Evolutionary conservation across 1,284 basidiomycete species (phyloP).

Genomic region (Tilletiopsis washingtonensis): DNA sequence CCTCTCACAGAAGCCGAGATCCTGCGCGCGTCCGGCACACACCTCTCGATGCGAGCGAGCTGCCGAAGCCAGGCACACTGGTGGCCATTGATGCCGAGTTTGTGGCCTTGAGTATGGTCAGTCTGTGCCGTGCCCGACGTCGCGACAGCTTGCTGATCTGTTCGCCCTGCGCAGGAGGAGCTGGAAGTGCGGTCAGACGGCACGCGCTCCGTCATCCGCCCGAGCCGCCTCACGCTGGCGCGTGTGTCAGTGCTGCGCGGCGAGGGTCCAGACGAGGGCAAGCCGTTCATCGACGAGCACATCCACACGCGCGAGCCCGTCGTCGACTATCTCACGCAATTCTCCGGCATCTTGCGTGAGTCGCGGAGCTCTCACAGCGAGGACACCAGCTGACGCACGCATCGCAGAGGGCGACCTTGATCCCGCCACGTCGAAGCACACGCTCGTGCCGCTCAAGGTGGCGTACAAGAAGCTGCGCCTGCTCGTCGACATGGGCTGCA

Average conservation of each 20-base stretch:
- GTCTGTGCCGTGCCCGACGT: constrained; percentile 48
- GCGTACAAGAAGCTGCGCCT: constrained; percentile 97
- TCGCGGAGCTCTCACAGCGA: background rate
- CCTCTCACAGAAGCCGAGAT: constrained; percentile 60
- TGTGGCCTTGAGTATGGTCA: constrained; percentile 68
- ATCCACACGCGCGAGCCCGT: constrained; percentile 91
- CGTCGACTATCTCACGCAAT: constrained; percentile 94
- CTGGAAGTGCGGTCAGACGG: constrained; percentile 90
- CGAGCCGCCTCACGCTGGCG: constrained; percentile 81
- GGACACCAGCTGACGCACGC: no score
- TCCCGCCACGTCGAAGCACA: constrained; percentile 70
- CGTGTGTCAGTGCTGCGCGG: constrained; percentile 90
- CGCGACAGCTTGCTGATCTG: background rate
- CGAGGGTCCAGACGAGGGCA: constrained; percentile 65
- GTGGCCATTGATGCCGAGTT: constrained; percentile 97
- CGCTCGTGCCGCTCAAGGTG: constrained; percentile 84
- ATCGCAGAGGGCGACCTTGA: constrained; percentile 87
- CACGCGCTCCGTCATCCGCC: constrained; percentile 81
- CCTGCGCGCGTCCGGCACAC: constrained; percentile 67
- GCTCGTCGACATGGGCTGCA: constrained; percentile 86
- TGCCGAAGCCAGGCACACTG: constrained; percentile 73
- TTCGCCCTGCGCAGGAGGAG: constrained; percentile 61
- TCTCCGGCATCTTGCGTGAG: constrained; percentile 70
- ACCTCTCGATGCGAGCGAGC: constrained; percentile 63
- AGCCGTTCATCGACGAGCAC: constrained; percentile 95